Evolutionary conservation across 2,329 filamentous ascomycete genomes (phyloP).

Genomic region (Dothiorella sarmentorum): DNA sequence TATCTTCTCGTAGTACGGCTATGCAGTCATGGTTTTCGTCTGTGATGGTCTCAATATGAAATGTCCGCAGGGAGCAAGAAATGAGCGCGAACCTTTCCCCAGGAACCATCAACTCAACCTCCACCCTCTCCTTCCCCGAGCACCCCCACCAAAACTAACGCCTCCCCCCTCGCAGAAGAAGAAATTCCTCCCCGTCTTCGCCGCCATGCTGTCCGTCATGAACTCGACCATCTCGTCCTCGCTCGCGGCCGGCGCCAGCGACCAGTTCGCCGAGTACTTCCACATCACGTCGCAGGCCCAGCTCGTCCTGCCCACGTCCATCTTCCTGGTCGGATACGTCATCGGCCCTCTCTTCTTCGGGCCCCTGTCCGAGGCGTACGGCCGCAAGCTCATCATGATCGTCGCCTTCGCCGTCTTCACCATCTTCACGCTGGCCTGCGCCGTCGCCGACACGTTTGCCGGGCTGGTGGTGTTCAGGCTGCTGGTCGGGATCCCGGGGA

Average conservation of each 20-base stretch:
- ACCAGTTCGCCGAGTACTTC: constrained; percentile 58
- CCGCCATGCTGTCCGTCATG: constrained; percentile 58
- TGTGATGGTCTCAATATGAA: too few relatives aligned
- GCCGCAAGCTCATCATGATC: constrained; percentile 48
- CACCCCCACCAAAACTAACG: background rate
- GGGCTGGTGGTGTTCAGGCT: constrained; percentile 44
- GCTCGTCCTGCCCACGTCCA: constrained; percentile 48
- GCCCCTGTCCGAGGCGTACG: constrained; percentile 45
- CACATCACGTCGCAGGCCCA: constrained; percentile 45
- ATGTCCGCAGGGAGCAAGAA: background rate
- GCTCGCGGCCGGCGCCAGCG: constrained; percentile 61
- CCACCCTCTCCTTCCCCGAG: too few relatives aligned
- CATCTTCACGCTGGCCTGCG: constrained; percentile 45
- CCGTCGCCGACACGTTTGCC: constrained; percentile 43
- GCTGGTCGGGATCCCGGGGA: constrained; percentile 43
- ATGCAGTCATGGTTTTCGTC: too few relatives aligned
- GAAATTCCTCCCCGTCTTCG: constrained; percentile 54
- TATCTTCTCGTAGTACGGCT: too few relatives aligned
- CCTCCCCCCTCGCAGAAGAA: constrained; percentile 45
- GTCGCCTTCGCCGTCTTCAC: constrained; percentile 48
- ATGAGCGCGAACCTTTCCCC: background rate
- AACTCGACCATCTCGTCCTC: constrained; percentile 67
- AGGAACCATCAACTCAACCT: too few relatives aligned
- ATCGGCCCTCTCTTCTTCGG: constrained; percentile 44
- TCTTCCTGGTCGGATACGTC: constrained; percentile 50